Evolutionary conservation across 192 early-diverging fungal species (phyloP).

Genomic region (Podila clonocystis): DNA sequence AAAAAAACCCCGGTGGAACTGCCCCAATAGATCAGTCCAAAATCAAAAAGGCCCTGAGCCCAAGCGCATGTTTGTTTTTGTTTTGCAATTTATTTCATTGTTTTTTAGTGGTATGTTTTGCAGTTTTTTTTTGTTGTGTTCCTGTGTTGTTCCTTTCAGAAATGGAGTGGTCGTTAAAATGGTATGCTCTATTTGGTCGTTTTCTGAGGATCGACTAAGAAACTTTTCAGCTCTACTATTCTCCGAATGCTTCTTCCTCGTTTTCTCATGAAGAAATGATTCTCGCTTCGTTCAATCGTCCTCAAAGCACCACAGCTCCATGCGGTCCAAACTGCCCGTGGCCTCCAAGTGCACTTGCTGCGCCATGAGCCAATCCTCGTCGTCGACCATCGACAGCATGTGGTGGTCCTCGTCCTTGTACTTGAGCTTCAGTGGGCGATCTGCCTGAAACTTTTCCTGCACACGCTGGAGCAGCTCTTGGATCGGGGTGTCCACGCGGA

Average conservation of each 20-base stretch:
- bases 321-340: conserved; percentile 37
- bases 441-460: conserved; percentile 68
- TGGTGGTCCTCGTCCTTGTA: conserved; percentile 91
- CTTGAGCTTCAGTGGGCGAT: conserved; percentile 66
- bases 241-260: neutral
- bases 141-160: too few relatives aligned
- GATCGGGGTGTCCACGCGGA: conserved; percentile 60
- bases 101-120: too few relatives aligned
- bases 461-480: conserved; percentile 62
- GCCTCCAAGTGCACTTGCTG: conserved; percentile 47
- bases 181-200: too few relatives aligned
- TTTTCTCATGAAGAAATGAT: neutral
- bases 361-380: conserved; percentile 88
- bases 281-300: conserved; percentile 10
- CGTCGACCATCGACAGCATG: conserved; percentile 88
- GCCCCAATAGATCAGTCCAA: too few relatives aligned
- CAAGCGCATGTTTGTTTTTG: too few relatives aligned
- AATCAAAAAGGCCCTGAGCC: too few relatives aligned
- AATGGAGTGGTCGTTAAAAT: too few relatives aligned
- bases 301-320: conserved; percentile 51
- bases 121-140: too few relatives aligned
- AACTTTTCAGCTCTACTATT: neutral
- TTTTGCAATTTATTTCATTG: too few relatives aligned
- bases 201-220: too few relatives aligned
- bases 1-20: too few relatives aligned